These are phyloP conservation scores for Coccomyxa sp. DNA, from an alignment of 139 green algal genomes.

Conservation along the genomic window DNA sequence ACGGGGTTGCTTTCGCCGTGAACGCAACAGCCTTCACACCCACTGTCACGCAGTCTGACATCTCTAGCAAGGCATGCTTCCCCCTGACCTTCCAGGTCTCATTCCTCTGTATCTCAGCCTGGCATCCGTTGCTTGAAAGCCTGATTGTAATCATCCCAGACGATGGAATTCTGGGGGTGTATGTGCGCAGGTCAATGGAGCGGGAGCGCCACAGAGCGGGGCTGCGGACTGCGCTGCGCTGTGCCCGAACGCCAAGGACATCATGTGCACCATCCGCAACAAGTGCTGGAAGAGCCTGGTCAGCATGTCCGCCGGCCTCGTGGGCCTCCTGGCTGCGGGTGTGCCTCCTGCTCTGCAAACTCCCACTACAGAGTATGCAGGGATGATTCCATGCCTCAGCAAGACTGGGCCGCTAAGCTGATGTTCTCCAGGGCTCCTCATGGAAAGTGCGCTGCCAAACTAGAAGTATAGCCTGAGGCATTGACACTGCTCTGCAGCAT, in stretches of 20 bases:
- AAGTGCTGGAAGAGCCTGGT: conserved; percentile 38
- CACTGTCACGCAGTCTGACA: conserved; percentile 14
- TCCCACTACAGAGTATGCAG: too few species aligned
- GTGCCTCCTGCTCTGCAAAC: too few species aligned
- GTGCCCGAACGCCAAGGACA: conserved; percentile 40
- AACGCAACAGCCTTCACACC: conserved; percentile 46
- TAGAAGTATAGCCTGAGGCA: background rate
- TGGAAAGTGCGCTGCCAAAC: too few species aligned
- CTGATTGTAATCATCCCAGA: background rate
- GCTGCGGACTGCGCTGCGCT: conserved; percentile 15
- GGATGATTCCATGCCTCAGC: too few species aligned
- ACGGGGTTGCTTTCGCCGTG: conserved; percentile 43
- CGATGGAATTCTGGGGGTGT: background rate
- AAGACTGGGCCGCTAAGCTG: too few species aligned
- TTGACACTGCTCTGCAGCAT: background rate
- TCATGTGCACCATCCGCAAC: conserved; percentile 36
- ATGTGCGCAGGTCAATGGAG: conserved; percentile 28
- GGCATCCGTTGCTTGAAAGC: too few species aligned
- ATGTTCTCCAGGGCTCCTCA: too few species aligned
- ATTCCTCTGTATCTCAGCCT: too few species aligned
- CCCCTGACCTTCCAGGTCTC: too few species aligned
- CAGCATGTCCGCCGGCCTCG: background rate
- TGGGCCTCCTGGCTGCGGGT: conserved; percentile 4
- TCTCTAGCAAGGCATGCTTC: conserved; percentile 1
- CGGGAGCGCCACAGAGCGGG: background rate